Conservation (phyloP, 2,329 filamentous ascomycete species). For the Xylaria sp. region DNA sequence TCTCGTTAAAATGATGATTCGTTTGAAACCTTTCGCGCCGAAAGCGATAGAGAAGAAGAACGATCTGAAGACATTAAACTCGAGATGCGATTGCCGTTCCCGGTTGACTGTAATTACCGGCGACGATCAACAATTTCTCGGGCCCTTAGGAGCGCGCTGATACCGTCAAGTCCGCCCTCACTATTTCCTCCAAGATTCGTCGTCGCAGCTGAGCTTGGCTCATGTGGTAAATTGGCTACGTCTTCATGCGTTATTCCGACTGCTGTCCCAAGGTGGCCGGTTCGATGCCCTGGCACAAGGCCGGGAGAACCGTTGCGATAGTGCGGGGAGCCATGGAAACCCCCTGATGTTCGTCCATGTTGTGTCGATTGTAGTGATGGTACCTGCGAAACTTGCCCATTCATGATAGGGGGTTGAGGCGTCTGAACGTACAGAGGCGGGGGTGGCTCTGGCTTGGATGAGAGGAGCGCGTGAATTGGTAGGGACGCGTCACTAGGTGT, state of each 20-base stretch:
- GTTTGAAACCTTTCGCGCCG: not conserved
- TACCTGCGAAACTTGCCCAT: slow-evolving; percentile 35
- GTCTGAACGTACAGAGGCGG: slow-evolving; percentile 35
- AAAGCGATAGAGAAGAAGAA: not conserved
- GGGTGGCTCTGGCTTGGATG: slow-evolving; percentile 50
- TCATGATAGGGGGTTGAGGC: slow-evolving; percentile 24
- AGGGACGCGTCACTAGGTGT: slow-evolving; percentile 61
- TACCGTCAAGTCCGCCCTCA: slow-evolving; percentile 60
- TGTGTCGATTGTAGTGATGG: slow-evolving; percentile 36
- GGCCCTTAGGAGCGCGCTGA: slow-evolving; percentile 67
- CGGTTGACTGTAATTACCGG: slow-evolving; percentile 18
- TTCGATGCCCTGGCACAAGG: slow-evolving; percentile 25
- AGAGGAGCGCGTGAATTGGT: slow-evolving; percentile 65
- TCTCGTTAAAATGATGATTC: not conserved
- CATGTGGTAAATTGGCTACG: slow-evolving; percentile 30
- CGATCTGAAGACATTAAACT: not conserved
- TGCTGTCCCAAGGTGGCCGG: slow-evolving; percentile 26
- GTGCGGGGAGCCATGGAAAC: slow-evolving; percentile 27
- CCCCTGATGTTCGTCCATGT: slow-evolving; percentile 25
- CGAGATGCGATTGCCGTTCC: not conserved
- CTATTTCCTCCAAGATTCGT: slow-evolving; percentile 30
- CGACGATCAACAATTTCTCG: slow-evolving; percentile 67
- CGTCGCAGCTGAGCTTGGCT: slow-evolving; percentile 23
- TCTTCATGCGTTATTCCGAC: slow-evolving; percentile 18
- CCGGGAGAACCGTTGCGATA: slow-evolving; percentile 37